Percentiles rank a stretch among this genome's conserved stretches.
Evolutionary conservation across 2,329 filamentous ascomycete species (phyloP).

Genomic region (Diplodia sapinea): DNA sequence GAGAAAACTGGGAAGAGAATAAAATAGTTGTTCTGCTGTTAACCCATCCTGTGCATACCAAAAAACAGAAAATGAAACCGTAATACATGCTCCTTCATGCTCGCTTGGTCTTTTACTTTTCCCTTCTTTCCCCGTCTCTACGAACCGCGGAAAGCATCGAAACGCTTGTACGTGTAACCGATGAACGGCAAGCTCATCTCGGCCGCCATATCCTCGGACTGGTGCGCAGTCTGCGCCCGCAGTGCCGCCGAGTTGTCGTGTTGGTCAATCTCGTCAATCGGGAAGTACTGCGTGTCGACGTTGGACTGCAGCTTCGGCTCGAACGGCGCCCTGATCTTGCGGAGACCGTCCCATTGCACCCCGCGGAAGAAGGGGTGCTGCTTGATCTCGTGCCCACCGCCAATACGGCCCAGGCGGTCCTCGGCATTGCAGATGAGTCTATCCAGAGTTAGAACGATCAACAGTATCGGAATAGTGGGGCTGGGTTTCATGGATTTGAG

Average conservation of each 20-base stretch:
- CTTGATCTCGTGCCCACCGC: constrained; percentile 91
- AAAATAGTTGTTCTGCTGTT: not conserved
- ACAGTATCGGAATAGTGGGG: constrained; percentile 17
- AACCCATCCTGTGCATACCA: constrained; percentile 5
- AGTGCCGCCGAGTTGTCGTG: constrained; percentile 89
- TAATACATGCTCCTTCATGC: constrained; percentile 24
- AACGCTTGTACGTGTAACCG: constrained; percentile 97
- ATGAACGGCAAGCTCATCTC: constrained; percentile 97
- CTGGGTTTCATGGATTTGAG: not conserved
- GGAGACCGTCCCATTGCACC: constrained; percentile 91
- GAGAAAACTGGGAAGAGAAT: not conserved
- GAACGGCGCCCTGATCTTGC: constrained; percentile 92
- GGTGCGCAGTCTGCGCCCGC: constrained; percentile 74
- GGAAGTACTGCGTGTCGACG: constrained; percentile 98
- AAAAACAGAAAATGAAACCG: not conserved
- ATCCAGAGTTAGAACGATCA: constrained; percentile 32
- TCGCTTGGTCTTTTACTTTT: not conserved
- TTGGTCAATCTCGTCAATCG: constrained; percentile 97
- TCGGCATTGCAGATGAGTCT: constrained; percentile 95
- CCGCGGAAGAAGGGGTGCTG: constrained; percentile 94
- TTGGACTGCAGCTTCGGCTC: constrained; percentile 92
- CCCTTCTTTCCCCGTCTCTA: constrained; percentile 31
- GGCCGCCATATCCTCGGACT: constrained; percentile 75
- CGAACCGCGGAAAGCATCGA: constrained; percentile 67
- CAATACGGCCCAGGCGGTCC: constrained; percentile 81